Conservation (phyloP, 768 basidiomycete species). For the Trichaptum fuscoviolaceum region DNA sequence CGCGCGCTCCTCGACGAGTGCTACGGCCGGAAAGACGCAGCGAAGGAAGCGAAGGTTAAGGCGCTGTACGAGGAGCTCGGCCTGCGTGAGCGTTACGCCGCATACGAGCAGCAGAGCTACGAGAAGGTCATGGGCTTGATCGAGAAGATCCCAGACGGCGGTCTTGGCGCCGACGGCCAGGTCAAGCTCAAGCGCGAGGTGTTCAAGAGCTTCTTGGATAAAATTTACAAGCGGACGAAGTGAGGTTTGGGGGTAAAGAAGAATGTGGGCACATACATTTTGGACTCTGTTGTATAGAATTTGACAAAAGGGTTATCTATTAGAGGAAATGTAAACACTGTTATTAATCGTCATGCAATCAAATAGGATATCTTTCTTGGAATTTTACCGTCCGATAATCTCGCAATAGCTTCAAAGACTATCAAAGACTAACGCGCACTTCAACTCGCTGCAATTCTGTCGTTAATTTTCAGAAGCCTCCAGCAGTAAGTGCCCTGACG, state of each 20-base stretch:
- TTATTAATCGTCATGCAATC: no score
- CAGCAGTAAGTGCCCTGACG: no score
- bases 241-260: slow-evolving; percentile 13
- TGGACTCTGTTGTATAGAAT: background rate
- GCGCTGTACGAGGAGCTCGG: slow-evolving; percentile 66
- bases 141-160: slow-evolving; percentile 59
- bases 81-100: slow-evolving; percentile 59
- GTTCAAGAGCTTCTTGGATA: slow-evolving; percentile 81
- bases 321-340: no score
- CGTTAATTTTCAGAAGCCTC: no score
- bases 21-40: slow-evolving; percentile 57
- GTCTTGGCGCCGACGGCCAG: slow-evolving; percentile 21
- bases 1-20: slow-evolving; percentile 56
- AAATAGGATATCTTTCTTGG: no score
- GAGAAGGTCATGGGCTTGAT: slow-evolving; percentile 63
- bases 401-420: no score
- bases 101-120: slow-evolving; percentile 78
- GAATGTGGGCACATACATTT: background rate
- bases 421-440: no score
- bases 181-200: slow-evolving; percentile 54
- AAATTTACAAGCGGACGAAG: slow-evolving; percentile 68
- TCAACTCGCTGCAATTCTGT: no score
- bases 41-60: slow-evolving; percentile 58
- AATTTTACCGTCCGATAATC: no score
- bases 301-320: no score